A percentile compares a stretch with the other conserved stretches of the same genome.
Evolutionary conservation across 805 yeast species (phyloP).

Genomic region (Kazachstania viticola): DNA sequence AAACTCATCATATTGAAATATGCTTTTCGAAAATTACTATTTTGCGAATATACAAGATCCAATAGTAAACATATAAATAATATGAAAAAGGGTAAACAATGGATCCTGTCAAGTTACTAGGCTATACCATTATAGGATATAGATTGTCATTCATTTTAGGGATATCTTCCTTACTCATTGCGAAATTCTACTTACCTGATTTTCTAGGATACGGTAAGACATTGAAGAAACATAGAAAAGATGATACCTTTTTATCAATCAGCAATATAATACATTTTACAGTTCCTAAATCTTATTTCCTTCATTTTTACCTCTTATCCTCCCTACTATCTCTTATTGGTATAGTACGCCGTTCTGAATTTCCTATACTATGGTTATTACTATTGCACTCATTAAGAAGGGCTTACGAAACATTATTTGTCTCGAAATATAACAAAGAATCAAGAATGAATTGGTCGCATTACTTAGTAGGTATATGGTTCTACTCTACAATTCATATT

Average conservation of each 20-base stretch:
- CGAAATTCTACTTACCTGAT: conserved; percentile 24
- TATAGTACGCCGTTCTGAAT: conserved; percentile 5
- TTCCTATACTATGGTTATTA: conserved; percentile 18
- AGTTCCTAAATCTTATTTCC: conserved; percentile 53
- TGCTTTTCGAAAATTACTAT: too few relatives aligned
- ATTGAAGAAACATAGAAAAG: conserved; percentile 8
- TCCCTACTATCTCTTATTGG: conserved; percentile 21
- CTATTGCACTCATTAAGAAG: conserved; percentile 47
- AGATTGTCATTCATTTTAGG: conserved; percentile 12
- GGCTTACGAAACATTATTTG: conserved; percentile 38
- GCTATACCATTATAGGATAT: conserved; percentile 1
- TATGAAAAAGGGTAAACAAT: too few relatives aligned
- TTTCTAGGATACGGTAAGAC: conserved; percentile 40
- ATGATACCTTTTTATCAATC: conserved; percentile 1
- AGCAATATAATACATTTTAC: conserved; percentile 25
- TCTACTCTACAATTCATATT: conserved; percentile 39
- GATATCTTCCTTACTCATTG: conserved; percentile 22
- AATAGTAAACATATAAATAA: too few relatives aligned
- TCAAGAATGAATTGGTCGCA: conserved; percentile 57
- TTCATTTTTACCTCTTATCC: conserved; percentile 48
- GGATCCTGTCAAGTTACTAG: too few relatives aligned
- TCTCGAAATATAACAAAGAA: conserved; percentile 35
- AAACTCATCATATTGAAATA: too few relatives aligned
- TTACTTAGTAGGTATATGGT: conserved; percentile 52
- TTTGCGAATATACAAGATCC: too few relatives aligned